Evolutionary conservation across 768 basidiomycete genomes (phyloP), one percentile per base, ranked within the genome.

Genomic region (Agrocybe praecox): DNA sequence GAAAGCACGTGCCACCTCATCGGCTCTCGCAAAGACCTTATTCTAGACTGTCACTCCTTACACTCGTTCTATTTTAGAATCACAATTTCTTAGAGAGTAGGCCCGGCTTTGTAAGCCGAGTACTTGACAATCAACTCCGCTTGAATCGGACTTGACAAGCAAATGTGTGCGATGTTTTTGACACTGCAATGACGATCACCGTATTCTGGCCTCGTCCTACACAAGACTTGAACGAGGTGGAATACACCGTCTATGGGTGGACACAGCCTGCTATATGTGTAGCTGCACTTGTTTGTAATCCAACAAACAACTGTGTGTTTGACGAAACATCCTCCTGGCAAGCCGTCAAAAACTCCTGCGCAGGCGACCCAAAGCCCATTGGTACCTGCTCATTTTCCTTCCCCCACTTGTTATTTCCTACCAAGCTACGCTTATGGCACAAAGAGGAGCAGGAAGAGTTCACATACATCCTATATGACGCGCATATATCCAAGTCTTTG

Each of bases 211-310:
- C 87, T 26, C 65, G 69, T 22, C 83, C 84, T 29, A 62, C 51
- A 24, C 50, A 23, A 19, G 53, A 51, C 47, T n/a, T n/a, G n/a
- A n/a, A n/a, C n/a, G n/a, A n/a, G n/a, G n/a, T n/a, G n/a, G 67
- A 69, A 19, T 85, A 86, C 2, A 75, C 82, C 51, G 78, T 79
- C 60, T 88, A 85, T 63, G 87, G 87, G 9, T 89, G 87, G 87
- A 58, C 69, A 8, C 62, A 61, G 11, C 81, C 81, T 26, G 66
- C 72, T 2, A 66, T 80, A 2, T 84, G 83, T 62, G 77, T 87
- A 15, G 83, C 78, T 15, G 85, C 86, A 2, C 72, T 84, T 24
- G 48, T 86, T n/a, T 62, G 72, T 59, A 59, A 58, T 43, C 45
- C 46, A 46, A 21, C 44, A 19, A 29, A 29, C 26, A 29, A 9